A percentile compares a stretch with the other conserved stretches of the same genome.
Evolutionary conservation across 164 flowering plant genomes (phyloP).

Genomic region (Warburgia ugandensis): DNA sequence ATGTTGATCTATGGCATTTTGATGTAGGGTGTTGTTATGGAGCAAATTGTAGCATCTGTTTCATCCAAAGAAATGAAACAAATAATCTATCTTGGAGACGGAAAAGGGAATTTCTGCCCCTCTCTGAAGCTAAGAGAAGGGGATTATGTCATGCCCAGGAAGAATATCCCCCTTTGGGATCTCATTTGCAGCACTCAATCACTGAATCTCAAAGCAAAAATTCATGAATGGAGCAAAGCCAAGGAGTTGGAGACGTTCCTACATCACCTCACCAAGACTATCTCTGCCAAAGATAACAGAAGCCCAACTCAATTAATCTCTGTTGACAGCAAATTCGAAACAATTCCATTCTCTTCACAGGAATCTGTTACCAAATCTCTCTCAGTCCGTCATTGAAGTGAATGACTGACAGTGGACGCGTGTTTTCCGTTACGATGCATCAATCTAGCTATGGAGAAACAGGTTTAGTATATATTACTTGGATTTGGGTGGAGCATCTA

Average conservation of each 20-base stretch:
- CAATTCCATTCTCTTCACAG: conserved; percentile 8
- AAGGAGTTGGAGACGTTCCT: conserved; percentile 52
- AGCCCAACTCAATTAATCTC: conserved; percentile 6
- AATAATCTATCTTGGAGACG: conserved; percentile 78
- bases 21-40: conserved; percentile 63
- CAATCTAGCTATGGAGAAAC: too few species aligned
- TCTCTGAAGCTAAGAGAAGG: conserved; percentile 42
- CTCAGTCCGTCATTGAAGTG: too few species aligned
- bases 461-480: too few species aligned
- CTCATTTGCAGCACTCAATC: conserved; percentile 31
- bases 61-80: conserved; percentile 15
- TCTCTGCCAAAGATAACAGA: background rate
- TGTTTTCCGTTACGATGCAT: too few species aligned
- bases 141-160: conserved; percentile 84
- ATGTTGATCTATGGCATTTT: too few species aligned
- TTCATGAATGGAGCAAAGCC: conserved; percentile 67
- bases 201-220: conserved; percentile 43
- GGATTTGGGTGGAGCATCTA: too few species aligned
- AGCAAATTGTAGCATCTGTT: conserved; percentile 32
- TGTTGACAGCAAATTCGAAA: conserved; percentile 11
- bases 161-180: conserved; percentile 51
- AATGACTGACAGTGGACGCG: too few species aligned
- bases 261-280: conserved; percentile 26
- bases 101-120: conserved; percentile 75
- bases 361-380: conserved; percentile 12